Conservation (phyloP, 2,329 filamentous ascomycete genomes). For the Fragosphaeria purpurea region DNA sequence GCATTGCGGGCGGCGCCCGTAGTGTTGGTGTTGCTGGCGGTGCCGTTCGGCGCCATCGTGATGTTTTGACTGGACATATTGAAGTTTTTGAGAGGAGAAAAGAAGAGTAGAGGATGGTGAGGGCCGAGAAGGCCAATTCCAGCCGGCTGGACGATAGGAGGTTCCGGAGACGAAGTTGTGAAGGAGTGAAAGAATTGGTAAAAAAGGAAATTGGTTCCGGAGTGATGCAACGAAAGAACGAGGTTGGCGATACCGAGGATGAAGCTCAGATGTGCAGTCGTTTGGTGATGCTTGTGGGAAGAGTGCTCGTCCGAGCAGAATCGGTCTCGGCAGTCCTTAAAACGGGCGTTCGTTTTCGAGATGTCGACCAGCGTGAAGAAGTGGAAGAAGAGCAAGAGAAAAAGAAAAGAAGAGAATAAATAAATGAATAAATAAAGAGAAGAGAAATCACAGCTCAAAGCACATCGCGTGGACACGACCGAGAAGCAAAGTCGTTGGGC, state of each 20-base stretch:
- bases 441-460: too few relatives aligned
- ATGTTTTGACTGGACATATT: not conserved
- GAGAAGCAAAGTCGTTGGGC: too few relatives aligned
- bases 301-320: too few relatives aligned
- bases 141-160: conserved; percentile 5
- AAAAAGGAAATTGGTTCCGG: too few relatives aligned
- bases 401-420: not conserved
- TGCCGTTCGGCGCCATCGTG: conserved; percentile 2
- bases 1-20: not conserved
- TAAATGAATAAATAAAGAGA: not conserved
- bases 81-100: not conserved
- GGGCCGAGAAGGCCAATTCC: conserved; percentile 2
- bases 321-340: too few relatives aligned
- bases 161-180: not conserved
- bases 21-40: conserved; percentile 10
- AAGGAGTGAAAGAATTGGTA: not conserved
- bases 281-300: too few relatives aligned
- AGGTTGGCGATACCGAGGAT: too few relatives aligned
- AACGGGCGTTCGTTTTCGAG: not conserved
- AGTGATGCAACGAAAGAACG: too few relatives aligned
- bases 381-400: not conserved
- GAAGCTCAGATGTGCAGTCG: too few relatives aligned
- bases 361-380: not conserved
- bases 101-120: not conserved
- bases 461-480: too few relatives aligned